Conservation (phyloP, 257 asterid genomes). For the Solanum megistacrolobum region DNA sequence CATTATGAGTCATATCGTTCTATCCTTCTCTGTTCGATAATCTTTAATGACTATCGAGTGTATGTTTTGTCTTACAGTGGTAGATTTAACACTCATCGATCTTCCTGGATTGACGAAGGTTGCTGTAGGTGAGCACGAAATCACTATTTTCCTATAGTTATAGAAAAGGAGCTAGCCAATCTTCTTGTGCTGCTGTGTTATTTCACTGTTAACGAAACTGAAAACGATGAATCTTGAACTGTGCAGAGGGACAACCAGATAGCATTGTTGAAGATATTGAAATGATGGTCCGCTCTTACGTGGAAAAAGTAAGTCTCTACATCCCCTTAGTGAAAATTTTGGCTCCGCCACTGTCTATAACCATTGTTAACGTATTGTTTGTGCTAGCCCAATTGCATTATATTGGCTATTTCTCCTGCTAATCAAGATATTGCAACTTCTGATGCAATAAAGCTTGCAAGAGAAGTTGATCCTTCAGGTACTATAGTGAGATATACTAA, state of each 20-base stretch:
- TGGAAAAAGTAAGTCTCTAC: slow-evolving; percentile 58
- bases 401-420: slow-evolving; percentile 97
- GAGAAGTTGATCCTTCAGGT: slow-evolving; percentile 97
- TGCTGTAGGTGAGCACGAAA: slow-evolving; percentile 77
- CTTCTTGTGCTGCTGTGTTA: not conserved
- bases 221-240: slow-evolving; percentile 6
- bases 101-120: slow-evolving; percentile 98
- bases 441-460: slow-evolving; percentile 94
- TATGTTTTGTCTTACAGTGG: slow-evolving; percentile 52
- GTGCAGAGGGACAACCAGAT: slow-evolving; percentile 89
- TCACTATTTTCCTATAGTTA: slow-evolving; percentile 8
- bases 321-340: not conserved
- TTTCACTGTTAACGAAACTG: not conserved
- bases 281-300: slow-evolving; percentile 94
- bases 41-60: not conserved
- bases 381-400: slow-evolving; percentile 83
- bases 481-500: slow-evolving; percentile 1
- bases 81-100: slow-evolving; percentile 83
- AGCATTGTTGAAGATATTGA: slow-evolving; percentile 88
- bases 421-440: slow-evolving; percentile 99
- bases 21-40: not conserved
- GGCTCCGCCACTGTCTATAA: not conserved
- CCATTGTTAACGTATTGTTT: not conserved
- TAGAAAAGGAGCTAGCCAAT: not conserved
- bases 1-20: not conserved